These are phyloP conservation scores for Lindgomyces ingoldianus DNA, from an alignment of 495 filamentous ascomycete species.

Conservation along the genomic window DNA sequence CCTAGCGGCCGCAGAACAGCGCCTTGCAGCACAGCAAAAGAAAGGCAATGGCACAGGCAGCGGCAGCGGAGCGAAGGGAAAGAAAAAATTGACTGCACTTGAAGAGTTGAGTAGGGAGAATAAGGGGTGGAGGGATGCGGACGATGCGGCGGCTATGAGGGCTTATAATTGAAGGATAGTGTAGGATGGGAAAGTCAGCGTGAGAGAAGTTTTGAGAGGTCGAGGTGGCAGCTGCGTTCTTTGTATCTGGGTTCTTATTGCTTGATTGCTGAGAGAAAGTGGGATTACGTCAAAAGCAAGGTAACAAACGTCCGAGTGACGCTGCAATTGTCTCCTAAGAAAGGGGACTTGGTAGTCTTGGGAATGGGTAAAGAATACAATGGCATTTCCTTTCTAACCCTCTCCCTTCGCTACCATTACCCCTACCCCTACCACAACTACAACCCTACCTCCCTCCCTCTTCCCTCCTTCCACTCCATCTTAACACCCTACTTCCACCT, in stretches of 20 bases:
- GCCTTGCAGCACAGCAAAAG: slow-evolving; percentile 9
- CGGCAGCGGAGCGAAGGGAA: background rate
- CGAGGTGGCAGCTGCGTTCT: background rate
- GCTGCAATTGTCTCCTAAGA: no score
- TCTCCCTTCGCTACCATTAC: no score
- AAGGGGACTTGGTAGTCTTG: no score
- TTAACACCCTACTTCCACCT: background rate
- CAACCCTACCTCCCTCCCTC: background rate
- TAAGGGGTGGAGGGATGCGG: slow-evolving; percentile 28
- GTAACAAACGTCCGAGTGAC: no score
- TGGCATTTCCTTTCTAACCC: no score
- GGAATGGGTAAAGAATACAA: no score
- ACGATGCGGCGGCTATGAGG: slow-evolving; percentile 17
- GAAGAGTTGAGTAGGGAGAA: slow-evolving; percentile 28
- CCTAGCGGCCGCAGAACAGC: slow-evolving; percentile 19
- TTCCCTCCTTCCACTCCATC: background rate
- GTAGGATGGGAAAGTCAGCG: background rate
- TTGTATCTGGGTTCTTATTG: background rate
- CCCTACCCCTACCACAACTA: no score
- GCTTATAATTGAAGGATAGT: slow-evolving; percentile 20
- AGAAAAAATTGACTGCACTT: slow-evolving; percentile 17
- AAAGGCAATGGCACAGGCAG: background rate
- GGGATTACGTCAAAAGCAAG: no score
- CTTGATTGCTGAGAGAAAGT: background rate
- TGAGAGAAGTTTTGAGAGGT: background rate